A percentile compares a stretch with the other conserved stretches of the same genome.
Evolutionary conservation across 306 rosid species (phyloP).

Genomic region (Inga leiocalycina): DNA sequence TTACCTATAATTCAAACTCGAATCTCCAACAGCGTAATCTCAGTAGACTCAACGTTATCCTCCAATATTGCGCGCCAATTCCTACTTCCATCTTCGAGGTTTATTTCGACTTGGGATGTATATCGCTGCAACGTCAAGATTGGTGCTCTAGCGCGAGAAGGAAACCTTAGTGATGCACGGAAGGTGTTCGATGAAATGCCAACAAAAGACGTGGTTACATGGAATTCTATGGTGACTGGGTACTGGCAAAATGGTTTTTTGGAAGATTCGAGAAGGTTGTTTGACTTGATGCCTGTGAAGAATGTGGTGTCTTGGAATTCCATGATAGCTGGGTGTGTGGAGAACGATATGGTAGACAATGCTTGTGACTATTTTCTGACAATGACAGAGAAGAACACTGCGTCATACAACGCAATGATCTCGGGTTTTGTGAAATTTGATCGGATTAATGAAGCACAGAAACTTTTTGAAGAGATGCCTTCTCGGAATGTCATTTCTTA

Average conservation of each 20-base stretch:
- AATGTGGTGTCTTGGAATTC: conserved; percentile 63
- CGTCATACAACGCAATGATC: conserved; percentile 56
- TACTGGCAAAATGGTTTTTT: conserved; percentile 52
- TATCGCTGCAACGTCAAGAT: conserved; percentile 45
- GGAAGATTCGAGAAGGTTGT: conserved; percentile 39
- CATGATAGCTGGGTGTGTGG: conserved; percentile 49
- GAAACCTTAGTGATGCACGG: conserved; percentile 43
- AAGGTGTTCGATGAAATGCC: conserved; percentile 56
- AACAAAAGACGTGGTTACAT: conserved; percentile 44
- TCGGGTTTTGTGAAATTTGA: conserved; percentile 47
- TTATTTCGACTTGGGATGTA: conserved; percentile 37
- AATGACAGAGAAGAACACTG: conserved; percentile 45
- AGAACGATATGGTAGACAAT: conserved; percentile 45
- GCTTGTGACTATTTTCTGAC: conserved; percentile 42
- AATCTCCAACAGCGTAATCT: not conserved
- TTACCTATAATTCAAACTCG: conserved; percentile 22
- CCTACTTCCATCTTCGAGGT: not conserved
- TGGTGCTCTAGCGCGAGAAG: conserved; percentile 37
- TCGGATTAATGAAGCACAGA: conserved; percentile 49
- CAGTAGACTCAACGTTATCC: not conserved
- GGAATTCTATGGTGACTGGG: conserved; percentile 58
- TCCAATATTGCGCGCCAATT: not conserved
- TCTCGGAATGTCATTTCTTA: conserved; percentile 49
- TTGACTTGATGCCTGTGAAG: conserved; percentile 45
- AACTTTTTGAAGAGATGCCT: conserved; percentile 53